These are phyloP conservation scores for Caulochytrium protostelioides DNA, from an alignment of 371 early-diverging fungal species.

Conservation along the genomic window DNA sequence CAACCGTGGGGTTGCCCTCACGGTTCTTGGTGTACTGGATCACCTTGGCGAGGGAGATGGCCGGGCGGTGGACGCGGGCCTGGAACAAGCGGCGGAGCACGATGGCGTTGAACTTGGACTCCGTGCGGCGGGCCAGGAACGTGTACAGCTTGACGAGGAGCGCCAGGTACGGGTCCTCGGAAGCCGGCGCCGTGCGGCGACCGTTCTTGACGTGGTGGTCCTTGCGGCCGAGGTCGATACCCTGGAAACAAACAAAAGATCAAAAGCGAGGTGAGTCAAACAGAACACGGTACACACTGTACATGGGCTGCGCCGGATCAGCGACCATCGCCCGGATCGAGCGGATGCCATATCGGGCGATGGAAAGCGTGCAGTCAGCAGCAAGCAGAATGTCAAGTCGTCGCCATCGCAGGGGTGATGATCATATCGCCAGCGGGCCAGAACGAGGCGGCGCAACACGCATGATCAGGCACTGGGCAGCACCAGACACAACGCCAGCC, in stretches of 20 bases:
- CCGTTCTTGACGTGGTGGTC: constrained; percentile 88
- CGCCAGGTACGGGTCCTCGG: constrained; percentile 79
- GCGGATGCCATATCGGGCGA: background rate
- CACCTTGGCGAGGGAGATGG: constrained; percentile 76
- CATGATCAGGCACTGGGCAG: no score
- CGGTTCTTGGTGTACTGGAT: constrained; percentile 40
- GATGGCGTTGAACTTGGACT: constrained; percentile 93
- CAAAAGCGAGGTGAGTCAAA: background rate
- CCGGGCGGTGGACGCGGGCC: constrained; percentile 91
- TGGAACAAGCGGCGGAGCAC: constrained; percentile 93
- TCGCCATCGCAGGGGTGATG: background rate
- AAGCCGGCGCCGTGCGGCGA: constrained; percentile 65
- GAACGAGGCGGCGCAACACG: no score
- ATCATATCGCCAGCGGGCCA: no score
- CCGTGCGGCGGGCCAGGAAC: constrained; percentile 94
- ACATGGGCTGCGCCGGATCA: background rate
- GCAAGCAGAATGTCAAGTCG: background rate
- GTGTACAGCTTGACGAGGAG: constrained; percentile 95
- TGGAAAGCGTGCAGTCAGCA: background rate
- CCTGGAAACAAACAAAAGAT: constrained; percentile 27
- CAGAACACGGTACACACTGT: background rate
- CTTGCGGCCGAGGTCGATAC: constrained; percentile 78
- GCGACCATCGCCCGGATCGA: background rate
- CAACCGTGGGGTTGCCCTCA: constrained; percentile 60
- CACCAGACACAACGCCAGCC: no score